These are phyloP conservation scores for Clonostachys rosea DNA, from an alignment of 2,329 filamentous ascomycete species.

Conservation along the genomic window DNA sequence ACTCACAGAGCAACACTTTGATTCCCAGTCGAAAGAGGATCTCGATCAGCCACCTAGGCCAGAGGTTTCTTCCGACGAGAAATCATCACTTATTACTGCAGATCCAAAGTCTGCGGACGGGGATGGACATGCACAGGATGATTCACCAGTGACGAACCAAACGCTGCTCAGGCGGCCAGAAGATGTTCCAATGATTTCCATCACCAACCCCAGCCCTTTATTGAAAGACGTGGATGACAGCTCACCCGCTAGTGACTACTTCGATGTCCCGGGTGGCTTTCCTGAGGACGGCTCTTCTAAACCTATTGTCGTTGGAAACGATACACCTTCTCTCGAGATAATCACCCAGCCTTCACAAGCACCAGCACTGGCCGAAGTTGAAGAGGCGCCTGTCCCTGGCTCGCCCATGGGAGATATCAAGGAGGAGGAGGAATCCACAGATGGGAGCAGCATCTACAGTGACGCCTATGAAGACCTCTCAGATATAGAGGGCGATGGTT, in stretches of 20 bases:
- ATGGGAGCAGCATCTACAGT: conserved; percentile 61
- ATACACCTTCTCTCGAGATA: not conserved
- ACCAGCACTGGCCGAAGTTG: not conserved
- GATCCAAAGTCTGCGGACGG: too few relatives aligned
- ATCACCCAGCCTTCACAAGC: not conserved
- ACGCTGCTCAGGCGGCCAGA: too few relatives aligned
- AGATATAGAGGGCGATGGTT: conserved; percentile 61
- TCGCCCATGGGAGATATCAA: conserved; percentile 25
- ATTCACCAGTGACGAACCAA: too few relatives aligned
- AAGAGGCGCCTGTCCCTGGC: not conserved
- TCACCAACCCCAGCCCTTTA: conserved; percentile 37
- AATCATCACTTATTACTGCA: too few relatives aligned
- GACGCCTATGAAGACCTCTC: conserved; percentile 73
- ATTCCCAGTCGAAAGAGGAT: not conserved
- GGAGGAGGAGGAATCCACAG: conserved; percentile 37
- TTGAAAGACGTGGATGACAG: conserved; percentile 9
- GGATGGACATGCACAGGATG: too few relatives aligned
- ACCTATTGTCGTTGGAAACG: too few relatives aligned
- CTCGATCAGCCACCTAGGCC: too few relatives aligned
- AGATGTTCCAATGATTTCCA: conserved; percentile 34
- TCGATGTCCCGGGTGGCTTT: conserved; percentile 57
- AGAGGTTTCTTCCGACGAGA: too few relatives aligned
- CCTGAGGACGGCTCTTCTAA: conserved; percentile 29
- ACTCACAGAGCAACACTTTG: not conserved
- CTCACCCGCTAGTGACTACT: conserved; percentile 23